Evolutionary conservation across 2,329 filamentous ascomycete species (phyloP).

Genomic region (Plectosphaerella plurivora): DNA sequence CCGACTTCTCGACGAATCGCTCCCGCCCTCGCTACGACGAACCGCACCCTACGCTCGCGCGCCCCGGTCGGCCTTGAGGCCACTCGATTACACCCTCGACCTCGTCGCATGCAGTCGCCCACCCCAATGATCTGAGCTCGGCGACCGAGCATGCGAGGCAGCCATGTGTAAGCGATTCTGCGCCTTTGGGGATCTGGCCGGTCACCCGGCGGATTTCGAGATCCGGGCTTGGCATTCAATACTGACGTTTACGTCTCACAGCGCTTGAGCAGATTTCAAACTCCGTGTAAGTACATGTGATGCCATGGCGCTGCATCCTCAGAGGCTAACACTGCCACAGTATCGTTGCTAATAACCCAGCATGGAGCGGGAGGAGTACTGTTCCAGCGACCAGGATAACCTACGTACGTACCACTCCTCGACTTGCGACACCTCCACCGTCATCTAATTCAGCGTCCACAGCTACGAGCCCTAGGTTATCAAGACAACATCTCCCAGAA

Average conservation of each 20-base stretch:
- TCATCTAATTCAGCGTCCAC: slow-evolving; percentile 12
- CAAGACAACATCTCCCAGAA: slow-evolving; percentile 48
- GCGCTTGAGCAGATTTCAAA: slow-evolving; percentile 46
- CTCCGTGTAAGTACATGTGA: slow-evolving; percentile 37
- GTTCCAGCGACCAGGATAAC: slow-evolving; percentile 48
- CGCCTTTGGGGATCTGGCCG: neutral
- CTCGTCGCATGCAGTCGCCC: neutral
- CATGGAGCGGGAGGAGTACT: slow-evolving; percentile 44
- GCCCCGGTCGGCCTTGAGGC: too few species aligned
- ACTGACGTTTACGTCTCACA: slow-evolving; percentile 32
- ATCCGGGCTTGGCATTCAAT: too few species aligned
- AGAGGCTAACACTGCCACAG: too few species aligned
- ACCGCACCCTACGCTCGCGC: too few species aligned
- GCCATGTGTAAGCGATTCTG: slow-evolving; percentile 34
- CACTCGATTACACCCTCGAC: too few species aligned
- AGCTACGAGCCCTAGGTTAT: slow-evolving; percentile 36
- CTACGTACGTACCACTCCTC: too few species aligned
- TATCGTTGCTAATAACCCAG: slow-evolving; percentile 41
- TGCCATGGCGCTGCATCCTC: too few species aligned
- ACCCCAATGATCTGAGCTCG: slow-evolving; percentile 8
- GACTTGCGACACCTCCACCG: too few species aligned
- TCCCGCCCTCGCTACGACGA: too few species aligned
- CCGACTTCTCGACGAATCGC: too few species aligned
- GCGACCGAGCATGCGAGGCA: slow-evolving; percentile 33
- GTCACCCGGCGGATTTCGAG: too few species aligned